Conservation (phyloP, 2,329 filamentous ascomycete genomes). For the Diaporthe nobilis region DNA sequence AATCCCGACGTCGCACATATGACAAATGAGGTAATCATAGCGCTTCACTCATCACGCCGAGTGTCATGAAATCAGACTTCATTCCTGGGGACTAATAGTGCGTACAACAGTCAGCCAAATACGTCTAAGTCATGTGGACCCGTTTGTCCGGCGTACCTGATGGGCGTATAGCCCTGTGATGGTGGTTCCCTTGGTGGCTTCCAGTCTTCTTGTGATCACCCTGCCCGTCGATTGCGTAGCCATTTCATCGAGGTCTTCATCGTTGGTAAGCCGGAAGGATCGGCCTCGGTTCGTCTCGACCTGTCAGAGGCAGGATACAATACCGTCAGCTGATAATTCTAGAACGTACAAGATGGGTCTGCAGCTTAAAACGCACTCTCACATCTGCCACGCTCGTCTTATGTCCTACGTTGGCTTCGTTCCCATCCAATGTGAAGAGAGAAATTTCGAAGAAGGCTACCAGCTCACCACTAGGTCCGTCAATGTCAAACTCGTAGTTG, state of each 20-base stretch:
- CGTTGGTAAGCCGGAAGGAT: background rate
- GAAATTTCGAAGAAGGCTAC: background rate
- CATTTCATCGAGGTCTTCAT: background rate
- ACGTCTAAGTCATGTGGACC: background rate
- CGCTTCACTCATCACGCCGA: background rate
- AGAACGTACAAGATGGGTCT: accelerated
- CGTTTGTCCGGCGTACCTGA: background rate
- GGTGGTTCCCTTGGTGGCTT: background rate
- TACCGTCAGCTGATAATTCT: too few relatives aligned
- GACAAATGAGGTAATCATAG: background rate
- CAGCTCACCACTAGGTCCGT: background rate
- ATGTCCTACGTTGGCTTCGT: background rate
- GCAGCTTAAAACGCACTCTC: background rate
- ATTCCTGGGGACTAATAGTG: background rate
- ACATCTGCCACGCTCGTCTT: background rate
- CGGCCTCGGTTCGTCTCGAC: background rate
- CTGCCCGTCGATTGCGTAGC: too few relatives aligned
- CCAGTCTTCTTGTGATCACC: background rate
- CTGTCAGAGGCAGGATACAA: background rate
- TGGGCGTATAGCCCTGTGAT: background rate
- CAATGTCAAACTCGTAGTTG: background rate
- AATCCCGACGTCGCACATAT: background rate
- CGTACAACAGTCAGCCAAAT: background rate
- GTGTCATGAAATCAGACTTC: background rate
- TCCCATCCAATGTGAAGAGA: background rate